Evolutionary conservation across 2,329 filamentous ascomycete genomes (phyloP).

Genomic region (Talaromyces sp.): DNA sequence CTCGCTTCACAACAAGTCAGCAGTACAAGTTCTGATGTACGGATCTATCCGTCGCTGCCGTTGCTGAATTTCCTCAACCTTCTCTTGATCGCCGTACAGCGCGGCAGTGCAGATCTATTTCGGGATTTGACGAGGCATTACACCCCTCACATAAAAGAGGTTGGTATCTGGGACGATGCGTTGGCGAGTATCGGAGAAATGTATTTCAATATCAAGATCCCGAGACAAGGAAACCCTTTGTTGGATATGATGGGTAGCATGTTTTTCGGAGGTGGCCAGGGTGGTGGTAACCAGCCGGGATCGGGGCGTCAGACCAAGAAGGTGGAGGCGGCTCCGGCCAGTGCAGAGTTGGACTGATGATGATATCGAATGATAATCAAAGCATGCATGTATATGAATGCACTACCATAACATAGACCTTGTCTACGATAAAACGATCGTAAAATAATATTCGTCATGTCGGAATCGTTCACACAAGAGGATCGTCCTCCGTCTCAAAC

Average conservation of each 20-base stretch:
- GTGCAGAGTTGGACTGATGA: constrained; percentile 44
- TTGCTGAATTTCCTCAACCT: constrained; percentile 91
- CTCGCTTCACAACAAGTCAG: constrained; percentile 80
- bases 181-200: constrained; percentile 88
- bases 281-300: constrained; percentile 44
- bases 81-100: constrained; percentile 77
- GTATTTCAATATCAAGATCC: constrained; percentile 91
- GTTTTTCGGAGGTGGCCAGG: constrained; percentile 71
- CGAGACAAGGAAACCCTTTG: constrained; percentile 84
- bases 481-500: constrained; percentile 68
- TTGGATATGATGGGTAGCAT: constrained; percentile 98
- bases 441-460: background rate
- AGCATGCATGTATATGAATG: background rate
- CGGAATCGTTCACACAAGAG: constrained; percentile 23
- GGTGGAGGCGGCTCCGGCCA: constrained; percentile 45
- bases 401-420: background rate
- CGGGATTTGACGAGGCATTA: constrained; percentile 81
- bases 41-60: constrained; percentile 86
- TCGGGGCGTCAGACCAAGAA: constrained; percentile 42
- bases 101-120: constrained; percentile 73
- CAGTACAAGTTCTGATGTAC: constrained; percentile 67
- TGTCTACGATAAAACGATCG: background rate
- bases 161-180: constrained; percentile 73
- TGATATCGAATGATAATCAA: background rate
- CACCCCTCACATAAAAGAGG: constrained; percentile 70